Evolutionary conservation across 345 rosid species (phyloP).

Genomic region (Eucalyptus tenuipes): DNA sequence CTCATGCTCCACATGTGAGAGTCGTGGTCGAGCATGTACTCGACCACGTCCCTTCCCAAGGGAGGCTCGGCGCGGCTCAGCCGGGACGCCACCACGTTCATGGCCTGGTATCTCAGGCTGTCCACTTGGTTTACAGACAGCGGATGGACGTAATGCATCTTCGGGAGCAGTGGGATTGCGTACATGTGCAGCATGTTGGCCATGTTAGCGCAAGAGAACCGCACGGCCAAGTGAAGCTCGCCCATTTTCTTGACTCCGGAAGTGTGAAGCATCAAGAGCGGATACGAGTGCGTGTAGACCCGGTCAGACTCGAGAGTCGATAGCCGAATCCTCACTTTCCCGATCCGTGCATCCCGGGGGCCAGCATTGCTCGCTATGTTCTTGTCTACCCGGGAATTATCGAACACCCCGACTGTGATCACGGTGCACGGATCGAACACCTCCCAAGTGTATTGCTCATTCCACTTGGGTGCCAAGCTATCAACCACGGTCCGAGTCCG

Average conservation of each 20-base stretch:
- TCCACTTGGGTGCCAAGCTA: constrained; percentile 57
- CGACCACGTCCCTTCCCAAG: constrained; percentile 59
- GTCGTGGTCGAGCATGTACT: constrained; percentile 66
- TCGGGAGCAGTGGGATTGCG: constrained; percentile 41
- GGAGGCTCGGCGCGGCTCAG: constrained; percentile 62
- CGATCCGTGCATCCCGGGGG: constrained; percentile 38
- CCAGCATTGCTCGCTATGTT: constrained; percentile 3
- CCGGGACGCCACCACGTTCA: constrained; percentile 44
- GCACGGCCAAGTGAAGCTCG: constrained; percentile 62
- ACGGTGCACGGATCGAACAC: constrained; percentile 68
- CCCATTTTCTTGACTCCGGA: constrained; percentile 65
- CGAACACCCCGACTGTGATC: constrained; percentile 56
- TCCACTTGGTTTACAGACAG: constrained; percentile 46
- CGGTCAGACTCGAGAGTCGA: constrained; percentile 50
- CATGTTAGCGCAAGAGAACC: constrained; percentile 52
- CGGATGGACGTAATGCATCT: constrained; percentile 62
- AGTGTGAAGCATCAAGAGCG: constrained; percentile 47
- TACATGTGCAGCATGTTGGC: constrained; percentile 54
- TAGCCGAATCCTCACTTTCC: constrained; percentile 58
- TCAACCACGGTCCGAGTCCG: constrained; percentile 59
- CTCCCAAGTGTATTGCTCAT: constrained; percentile 72
- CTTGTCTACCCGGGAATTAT: constrained; percentile 28
- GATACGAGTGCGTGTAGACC: constrained; percentile 69
- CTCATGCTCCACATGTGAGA: constrained; percentile 84
- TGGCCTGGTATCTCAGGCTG: constrained; percentile 46